Conservation (phyloP, 192 early-diverging fungal genomes). For the Tieghemiomyces parasiticus region DNA sequence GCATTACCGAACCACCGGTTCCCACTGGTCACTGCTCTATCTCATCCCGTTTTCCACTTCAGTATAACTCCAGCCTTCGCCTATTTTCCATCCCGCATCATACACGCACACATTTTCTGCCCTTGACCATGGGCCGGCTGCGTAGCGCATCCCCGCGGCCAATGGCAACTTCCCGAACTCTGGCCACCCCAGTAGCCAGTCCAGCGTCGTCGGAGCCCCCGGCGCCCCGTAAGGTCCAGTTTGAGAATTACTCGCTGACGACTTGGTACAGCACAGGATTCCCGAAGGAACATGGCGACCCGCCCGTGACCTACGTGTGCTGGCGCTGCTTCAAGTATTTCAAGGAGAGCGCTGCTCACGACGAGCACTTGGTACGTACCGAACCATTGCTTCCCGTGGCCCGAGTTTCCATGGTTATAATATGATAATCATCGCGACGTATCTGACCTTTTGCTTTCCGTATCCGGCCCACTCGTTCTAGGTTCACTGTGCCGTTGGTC, state of each 20-base stretch:
- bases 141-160: background rate
- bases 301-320: slow-evolving; percentile 66
- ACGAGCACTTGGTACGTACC: slow-evolving; percentile 40
- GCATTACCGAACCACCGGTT: too few relatives aligned
- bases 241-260: slow-evolving; percentile 73
- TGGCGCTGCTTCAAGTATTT: slow-evolving; percentile 92
- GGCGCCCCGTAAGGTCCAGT: slow-evolving; percentile 23
- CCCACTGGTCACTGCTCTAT: too few relatives aligned
- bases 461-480: slow-evolving; percentile 10
- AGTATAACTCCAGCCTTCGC: background rate
- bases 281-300: slow-evolving; percentile 69
- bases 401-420: background rate
- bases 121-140: background rate
- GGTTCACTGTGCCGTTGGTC: slow-evolving; percentile 36
- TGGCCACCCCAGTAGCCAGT: background rate
- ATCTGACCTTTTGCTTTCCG: slow-evolving; percentile 8
- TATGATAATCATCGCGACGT: background rate
- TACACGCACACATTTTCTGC: too few relatives aligned
- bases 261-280: slow-evolving; percentile 94
- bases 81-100: background rate
- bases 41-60: too few relatives aligned
- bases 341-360: slow-evolving; percentile 46
- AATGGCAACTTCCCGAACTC: background rate
- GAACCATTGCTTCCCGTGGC: slow-evolving; percentile 2
- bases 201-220: background rate